Evolutionary conservation across 805 yeast genomes (phyloP), one percentile per base, ranked within the genome.

Genomic region (Candida piceae): DNA sequence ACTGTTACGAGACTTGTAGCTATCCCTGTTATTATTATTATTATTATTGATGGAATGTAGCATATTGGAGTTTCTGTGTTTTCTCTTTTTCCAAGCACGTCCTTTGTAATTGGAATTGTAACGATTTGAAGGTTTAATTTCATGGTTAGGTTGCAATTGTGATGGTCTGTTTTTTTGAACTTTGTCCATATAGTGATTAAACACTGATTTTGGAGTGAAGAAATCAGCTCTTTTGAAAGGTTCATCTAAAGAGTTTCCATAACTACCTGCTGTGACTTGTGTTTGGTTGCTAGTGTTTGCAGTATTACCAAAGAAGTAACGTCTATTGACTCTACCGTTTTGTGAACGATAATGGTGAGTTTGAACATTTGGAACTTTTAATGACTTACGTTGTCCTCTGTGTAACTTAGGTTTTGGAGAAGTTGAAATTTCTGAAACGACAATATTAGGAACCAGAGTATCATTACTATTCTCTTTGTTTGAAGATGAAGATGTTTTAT

Each of bases 181-280:
- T 44, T 79, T 78, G 45, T 77, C 86, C 82, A 82, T 74, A 55
- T 79, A 82, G 45, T 78, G 81, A 40, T 74, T 76, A 50, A 78
- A 74, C 5, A 78, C 81, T 18, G 88, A 76, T 38, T 82, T 83
- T 3, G 93, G 93, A 4, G 93, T 84, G 55, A 82, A 84, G 48
- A 72, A 80, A 53, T 84, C 90, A 48, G 78, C 81, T 35, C 90
- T 69, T 46, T 76, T 76, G 49, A 53, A 46, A 5, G 44, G 29
- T 11, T 46, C 52, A 29, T 48, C 53, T 11, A 33, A 34, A 12
- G 25, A 38, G 31, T 58, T 53, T 29, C 49, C 31, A 19, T 34
- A 33, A 19, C 36, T 34, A 32, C 39, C 41, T n/a, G n/a, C n/a
- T n/a, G n/a, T n/a, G n/a, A n/a, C n/a, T n/a, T n/a, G n/a, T n/a